A percentile compares a stretch with the other conserved stretches of the same genome.
phyloP scores from a whole-genome alignment of 2,329 filamentous ascomycete genomes.

The Aspergillus caelatus region DNA sequence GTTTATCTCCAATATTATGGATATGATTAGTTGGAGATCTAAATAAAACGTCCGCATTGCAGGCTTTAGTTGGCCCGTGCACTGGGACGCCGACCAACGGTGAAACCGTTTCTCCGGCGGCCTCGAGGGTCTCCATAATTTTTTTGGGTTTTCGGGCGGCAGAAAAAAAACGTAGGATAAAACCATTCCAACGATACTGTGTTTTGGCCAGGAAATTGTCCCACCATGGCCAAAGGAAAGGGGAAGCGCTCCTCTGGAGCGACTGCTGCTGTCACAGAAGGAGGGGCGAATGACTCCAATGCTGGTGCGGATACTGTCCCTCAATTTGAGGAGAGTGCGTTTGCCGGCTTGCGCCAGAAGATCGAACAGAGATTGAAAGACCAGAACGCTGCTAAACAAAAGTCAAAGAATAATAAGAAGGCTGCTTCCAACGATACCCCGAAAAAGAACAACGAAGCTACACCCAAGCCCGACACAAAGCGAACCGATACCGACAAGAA shows the following conservation, averaged over 20 bases:
- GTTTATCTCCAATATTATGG: background rate
- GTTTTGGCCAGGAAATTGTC: slow-evolving; percentile 21
- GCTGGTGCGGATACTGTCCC: slow-evolving; percentile 30
- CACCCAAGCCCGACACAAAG: slow-evolving; percentile 23
- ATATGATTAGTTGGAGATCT: slow-evolving; percentile 6
- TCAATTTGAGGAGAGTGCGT: slow-evolving; percentile 41
- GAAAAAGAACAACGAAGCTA: slow-evolving; percentile 28
- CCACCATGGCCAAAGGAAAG: slow-evolving; percentile 43
- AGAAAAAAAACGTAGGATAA: slow-evolving; percentile 33
- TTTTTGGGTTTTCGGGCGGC: slow-evolving; percentile 27
- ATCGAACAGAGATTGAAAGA: slow-evolving; percentile 45
- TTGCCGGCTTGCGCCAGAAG: slow-evolving; percentile 45
- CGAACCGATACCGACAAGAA: slow-evolving; percentile 27
- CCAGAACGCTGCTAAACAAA: slow-evolving; percentile 34
- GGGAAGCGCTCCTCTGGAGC: slow-evolving; percentile 36
- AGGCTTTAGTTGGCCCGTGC: slow-evolving; percentile 10
- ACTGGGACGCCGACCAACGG: slow-evolving; percentile 7
- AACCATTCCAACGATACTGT: slow-evolving; percentile 30
- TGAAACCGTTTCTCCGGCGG: slow-evolving; percentile 32
- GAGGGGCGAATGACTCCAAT: slow-evolving; percentile 23
- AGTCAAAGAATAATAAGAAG: slow-evolving; percentile 33
- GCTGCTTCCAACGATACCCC: slow-evolving; percentile 21
- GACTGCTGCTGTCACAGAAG: slow-evolving; percentile 19
- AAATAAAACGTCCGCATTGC: slow-evolving; percentile 6
- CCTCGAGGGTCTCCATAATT: slow-evolving; percentile 19